Percentiles rank a stretch among this genome's conserved stretches.
Conservation (phyloP, 441 rosid species). For the Breynia disticha region DNA sequence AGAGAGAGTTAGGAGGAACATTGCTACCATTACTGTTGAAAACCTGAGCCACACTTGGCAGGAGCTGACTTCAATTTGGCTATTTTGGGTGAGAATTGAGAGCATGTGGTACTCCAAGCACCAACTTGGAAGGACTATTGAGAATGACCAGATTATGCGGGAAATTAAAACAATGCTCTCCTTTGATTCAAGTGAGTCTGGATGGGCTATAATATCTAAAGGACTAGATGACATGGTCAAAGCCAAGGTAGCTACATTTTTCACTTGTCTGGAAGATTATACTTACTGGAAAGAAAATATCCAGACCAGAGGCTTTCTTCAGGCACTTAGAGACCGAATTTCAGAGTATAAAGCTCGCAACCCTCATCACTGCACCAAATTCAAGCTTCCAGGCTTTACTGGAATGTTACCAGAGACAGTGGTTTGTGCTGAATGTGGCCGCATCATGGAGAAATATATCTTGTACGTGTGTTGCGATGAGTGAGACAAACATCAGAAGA, state of each 20-base stretch:
- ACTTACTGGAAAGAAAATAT: conserved; percentile 36
- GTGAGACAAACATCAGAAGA: background rate
- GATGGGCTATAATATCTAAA: conserved; percentile 57
- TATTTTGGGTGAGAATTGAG: conserved; percentile 65
- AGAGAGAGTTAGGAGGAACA: conserved; percentile 32
- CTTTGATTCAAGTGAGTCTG: conserved; percentile 48
- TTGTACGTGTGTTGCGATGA: conserved; percentile 59
- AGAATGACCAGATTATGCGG: conserved; percentile 39
- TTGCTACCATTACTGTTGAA: conserved; percentile 23
- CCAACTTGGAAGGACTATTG: conserved; percentile 25
- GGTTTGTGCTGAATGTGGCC: conserved; percentile 50
- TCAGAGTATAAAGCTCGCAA: conserved; percentile 19
- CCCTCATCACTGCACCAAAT: conserved; percentile 50
- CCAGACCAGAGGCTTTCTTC: conserved; percentile 33
- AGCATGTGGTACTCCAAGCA: conserved; percentile 69
- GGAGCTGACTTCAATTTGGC: conserved; percentile 45
- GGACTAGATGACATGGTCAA: conserved; percentile 34
- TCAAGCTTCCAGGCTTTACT: conserved; percentile 38
- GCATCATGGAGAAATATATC: conserved; percentile 49
- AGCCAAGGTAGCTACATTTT: conserved; percentile 36
- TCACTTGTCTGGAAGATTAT: conserved; percentile 29
- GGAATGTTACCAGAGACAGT: conserved; percentile 48
- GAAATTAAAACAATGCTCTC: conserved; percentile 50
- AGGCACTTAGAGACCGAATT: conserved; percentile 40
- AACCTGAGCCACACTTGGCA: conserved; percentile 41